Base-by-base conservation (phyloP, 2,329 filamentous ascomycete genomes). In the Mycogone perniciosa region DNA sequence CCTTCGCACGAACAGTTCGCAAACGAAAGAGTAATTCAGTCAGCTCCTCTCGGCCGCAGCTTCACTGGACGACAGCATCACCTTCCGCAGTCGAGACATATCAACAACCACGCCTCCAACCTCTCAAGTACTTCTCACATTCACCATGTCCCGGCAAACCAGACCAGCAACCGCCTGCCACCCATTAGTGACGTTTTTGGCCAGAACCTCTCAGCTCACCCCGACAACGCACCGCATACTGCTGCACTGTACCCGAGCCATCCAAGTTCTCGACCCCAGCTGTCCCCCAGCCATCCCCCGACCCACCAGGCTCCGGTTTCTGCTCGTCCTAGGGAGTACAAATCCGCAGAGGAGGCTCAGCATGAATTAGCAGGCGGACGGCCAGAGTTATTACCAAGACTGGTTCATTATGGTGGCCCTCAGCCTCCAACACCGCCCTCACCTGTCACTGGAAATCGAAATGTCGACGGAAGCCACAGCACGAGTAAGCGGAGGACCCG, bases 131-230 rank as follows among this genome's bases (percentile, higher is more conserved):
- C 85, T 1, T 92, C 88, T 26, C 90, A 96, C 66, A 93, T 96
- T 63, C 89, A 95, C 69, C 90, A 95, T 64, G 79, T 91, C 4
- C 89, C 89, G 8, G 90, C 89, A 26, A 86, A 81, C 51, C 92
- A 96, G 70, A 96, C 90, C 2, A 85, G 82, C 68, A 97, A 97
- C 69, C 86, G 92, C 33, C 78, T 99, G 44, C 93, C 93, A 2
- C 92, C 93, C 2, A 93, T 99, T 52, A 86, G 89, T 35, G 93
- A 97, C 64, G 93, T 99, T 10, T 96, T 99, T 63, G 89, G 88
- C 13, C 88, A 95, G 62, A 79, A 85, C 33, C 75, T 95, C 59
- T 75, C 81, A 59, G 69, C 81, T 58, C 76, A 85, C 70, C 72
- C 80, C 62, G 71, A 89, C 7, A 77, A 71, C 38, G 70, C 69